These are phyloP conservation scores for Leptographium flavum DNA, from an alignment of 2,329 filamentous ascomycete genomes.

Conservation along the genomic window DNA sequence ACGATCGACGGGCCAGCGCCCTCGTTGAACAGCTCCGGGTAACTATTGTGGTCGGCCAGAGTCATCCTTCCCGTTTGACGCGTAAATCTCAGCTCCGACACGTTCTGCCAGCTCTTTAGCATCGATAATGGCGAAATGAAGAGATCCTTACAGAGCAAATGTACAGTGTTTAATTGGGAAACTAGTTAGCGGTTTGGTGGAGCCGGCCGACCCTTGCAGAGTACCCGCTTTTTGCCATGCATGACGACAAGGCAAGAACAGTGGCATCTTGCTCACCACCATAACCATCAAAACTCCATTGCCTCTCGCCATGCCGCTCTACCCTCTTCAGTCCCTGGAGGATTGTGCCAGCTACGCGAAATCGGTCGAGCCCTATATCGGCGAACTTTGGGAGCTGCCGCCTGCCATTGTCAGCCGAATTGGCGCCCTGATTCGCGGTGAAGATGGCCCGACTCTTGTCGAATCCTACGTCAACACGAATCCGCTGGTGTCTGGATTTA, in stretches of 20 bases:
- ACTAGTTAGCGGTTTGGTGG: neutral
- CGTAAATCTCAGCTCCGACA: neutral
- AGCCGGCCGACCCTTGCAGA: neutral
- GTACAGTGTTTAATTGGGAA: neutral
- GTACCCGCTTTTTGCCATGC: neutral
- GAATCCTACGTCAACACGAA: slow-evolving; percentile 74
- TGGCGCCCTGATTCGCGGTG: slow-evolving; percentile 36
- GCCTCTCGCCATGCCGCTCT: slow-evolving; percentile 46
- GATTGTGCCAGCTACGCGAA: slow-evolving; percentile 66
- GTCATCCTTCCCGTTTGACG: slow-evolving; percentile 2
- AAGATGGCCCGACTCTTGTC: slow-evolving; percentile 27
- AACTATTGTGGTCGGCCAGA: neutral
- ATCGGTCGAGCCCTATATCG: slow-evolving; percentile 61
- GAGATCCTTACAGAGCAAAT: neutral
- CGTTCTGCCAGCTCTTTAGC: neutral
- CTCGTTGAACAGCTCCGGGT: neutral
- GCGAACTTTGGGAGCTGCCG: slow-evolving; percentile 57
- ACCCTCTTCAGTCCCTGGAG: slow-evolving; percentile 50
- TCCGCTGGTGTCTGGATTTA: slow-evolving; percentile 63
- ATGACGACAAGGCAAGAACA: neutral
- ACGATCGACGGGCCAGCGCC: no score
- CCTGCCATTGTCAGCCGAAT: slow-evolving; percentile 45
- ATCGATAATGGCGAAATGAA: neutral
- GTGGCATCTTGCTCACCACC: neutral
- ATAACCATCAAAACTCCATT: no score